Base-by-base conservation (phyloP, 768 basidiomycete genomes). In the Coprinopsis cinerea region DNA sequence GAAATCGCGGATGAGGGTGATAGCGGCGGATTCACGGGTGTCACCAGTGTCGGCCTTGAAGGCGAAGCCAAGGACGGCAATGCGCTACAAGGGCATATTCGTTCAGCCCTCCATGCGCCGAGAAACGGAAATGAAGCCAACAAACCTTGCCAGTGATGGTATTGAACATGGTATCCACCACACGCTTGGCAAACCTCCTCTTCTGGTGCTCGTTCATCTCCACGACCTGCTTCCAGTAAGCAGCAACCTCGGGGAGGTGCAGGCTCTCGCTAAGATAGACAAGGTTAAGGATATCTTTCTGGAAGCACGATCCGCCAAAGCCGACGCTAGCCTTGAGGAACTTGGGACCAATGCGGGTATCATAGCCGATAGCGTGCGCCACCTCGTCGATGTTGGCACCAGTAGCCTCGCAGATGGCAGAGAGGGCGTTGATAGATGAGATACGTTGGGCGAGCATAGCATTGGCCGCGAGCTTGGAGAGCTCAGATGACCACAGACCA, bases 31-130 rank as follows among this genome's bases (percentile, higher is more conserved):
- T 73, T 98, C 96, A 66, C 96, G 92, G 32, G 96, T 99, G 66
- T 99, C 96, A 53, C 96, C 96, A 11, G 96, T 99, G 67, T 98
- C 94, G 36, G 96, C 95, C 76, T 97, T 97, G 84, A 97, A 97
- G 2, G 95, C 96, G 67, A 97, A 99, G 10, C 95, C 95, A 36
- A 99, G 83, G 40, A 99, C 89, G 37, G 96, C 91, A 60, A 99
- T 94, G 61, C 83, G 83, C 92, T 79, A 60, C 25, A 47, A 46
- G 41, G 7, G 41, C 22, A 42, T 30, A 20, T 47, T 9, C 17
- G 51, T 47, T 15, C 42, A 43, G 36, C 39, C 56, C 28, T 35
- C 40, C 17, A 22, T 11, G 26, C 27, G 18, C 14, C n/a, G 32
- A 17, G 27, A 32, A 37, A 25, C 43, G 23, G n/a, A 40, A n/a